Conservation (phyloP, 257 asterid genomes). For the Nicotiana attenuata region DNA sequence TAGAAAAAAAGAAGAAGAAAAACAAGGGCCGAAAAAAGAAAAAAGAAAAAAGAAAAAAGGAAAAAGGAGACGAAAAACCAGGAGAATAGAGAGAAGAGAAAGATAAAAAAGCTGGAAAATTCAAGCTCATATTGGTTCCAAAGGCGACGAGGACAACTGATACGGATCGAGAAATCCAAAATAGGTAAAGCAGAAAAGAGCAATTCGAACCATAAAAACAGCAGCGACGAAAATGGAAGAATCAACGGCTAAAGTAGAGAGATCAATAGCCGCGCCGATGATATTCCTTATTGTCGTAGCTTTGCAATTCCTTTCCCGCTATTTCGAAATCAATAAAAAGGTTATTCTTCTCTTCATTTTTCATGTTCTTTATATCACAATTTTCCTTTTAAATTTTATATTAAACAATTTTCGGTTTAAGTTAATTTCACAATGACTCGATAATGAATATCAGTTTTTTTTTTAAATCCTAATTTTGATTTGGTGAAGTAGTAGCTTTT, state of each 20-base stretch:
- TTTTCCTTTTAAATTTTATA: neutral
- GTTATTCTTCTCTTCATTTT: conserved; percentile 16
- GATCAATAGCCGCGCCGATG: conserved; percentile 67
- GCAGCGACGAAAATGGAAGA: conserved; percentile 43
- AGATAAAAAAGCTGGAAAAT: neutral
- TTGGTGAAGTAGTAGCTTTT: neutral
- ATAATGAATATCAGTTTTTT: neutral
- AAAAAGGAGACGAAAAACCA: neutral
- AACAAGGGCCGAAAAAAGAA: too few relatives aligned
- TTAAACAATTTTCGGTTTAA: neutral
- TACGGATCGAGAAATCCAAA: neutral
- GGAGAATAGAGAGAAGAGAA: neutral
- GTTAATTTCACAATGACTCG: neutral
- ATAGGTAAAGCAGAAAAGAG: too few relatives aligned
- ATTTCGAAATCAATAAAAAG: conserved; percentile 55
- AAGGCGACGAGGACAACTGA: too few relatives aligned
- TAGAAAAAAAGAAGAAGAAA: too few relatives aligned
- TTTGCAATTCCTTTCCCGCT: conserved; percentile 55
- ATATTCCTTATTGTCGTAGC: conserved; percentile 56
- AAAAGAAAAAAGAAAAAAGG: too few relatives aligned
- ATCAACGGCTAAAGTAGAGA: conserved; percentile 35
- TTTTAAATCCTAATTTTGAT: neutral
- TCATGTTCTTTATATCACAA: neutral
- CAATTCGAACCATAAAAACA: too few relatives aligned
- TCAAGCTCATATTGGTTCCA: neutral